These are phyloP conservation scores for Heritiera littoralis DNA, from an alignment of 345 rosid genomes.

Conservation along the genomic window DNA sequence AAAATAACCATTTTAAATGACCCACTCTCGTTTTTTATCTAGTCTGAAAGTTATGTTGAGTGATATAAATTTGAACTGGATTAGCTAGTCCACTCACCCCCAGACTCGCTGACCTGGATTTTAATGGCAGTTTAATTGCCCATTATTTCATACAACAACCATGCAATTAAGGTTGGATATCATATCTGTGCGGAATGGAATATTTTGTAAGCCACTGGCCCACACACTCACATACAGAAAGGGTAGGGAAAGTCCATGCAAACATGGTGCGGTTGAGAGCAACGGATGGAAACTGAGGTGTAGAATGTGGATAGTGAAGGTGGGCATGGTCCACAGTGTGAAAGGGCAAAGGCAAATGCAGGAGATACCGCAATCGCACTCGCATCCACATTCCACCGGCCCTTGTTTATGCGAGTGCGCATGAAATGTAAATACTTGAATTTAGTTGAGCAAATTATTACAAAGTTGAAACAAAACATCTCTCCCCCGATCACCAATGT, in stretches of 20 bases:
- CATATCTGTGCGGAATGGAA: constrained; percentile 8
- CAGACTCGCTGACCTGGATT: neutral
- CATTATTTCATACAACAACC: constrained; percentile 16
- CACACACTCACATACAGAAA: neutral
- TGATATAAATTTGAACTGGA: constrained; percentile 3
- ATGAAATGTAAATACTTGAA: neutral
- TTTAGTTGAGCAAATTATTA: constrained; percentile 10
- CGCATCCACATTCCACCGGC: neutral
- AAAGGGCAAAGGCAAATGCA: neutral
- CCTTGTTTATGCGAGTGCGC: neutral
- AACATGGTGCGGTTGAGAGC: neutral
- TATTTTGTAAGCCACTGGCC: constrained; percentile 6
- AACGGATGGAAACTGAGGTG: neutral
- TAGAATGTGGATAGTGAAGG: neutral
- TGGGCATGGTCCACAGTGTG: neutral
- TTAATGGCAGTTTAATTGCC: neutral
- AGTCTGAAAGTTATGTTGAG: neutral
- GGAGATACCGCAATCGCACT: no score
- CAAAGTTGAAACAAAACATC: neutral
- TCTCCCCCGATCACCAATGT: neutral
- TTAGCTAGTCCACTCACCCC: neutral
- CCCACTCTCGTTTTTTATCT: neutral
- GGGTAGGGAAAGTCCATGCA: no score
- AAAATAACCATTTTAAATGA: neutral
- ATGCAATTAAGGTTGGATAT: neutral